phyloP scores from a whole-genome alignment of 768 basidiomycete genomes.

The Chiua virens region DNA sequence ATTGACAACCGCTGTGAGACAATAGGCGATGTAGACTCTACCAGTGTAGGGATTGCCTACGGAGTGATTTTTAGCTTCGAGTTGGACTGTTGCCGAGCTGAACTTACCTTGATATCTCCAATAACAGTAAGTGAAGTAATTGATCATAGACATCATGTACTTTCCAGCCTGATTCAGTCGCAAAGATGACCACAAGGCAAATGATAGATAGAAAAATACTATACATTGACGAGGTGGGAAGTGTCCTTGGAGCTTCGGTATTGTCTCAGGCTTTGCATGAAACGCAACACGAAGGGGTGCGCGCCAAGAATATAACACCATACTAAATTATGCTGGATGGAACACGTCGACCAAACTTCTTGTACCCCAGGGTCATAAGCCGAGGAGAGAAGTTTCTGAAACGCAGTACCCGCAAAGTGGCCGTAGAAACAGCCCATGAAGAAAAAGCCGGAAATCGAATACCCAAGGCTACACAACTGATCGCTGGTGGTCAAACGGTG shows the following conservation, averaged over 20 bases:
- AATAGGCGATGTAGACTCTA: slow-evolving; percentile 63
- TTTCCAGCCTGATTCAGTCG: slow-evolving; percentile 68
- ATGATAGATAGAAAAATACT: slow-evolving; percentile 18
- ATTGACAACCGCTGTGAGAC: slow-evolving; percentile 59
- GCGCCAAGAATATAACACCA: slow-evolving; percentile 55
- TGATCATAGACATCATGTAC: slow-evolving; percentile 65
- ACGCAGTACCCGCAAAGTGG: background rate
- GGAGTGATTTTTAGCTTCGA: background rate
- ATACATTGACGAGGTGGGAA: slow-evolving; percentile 87
- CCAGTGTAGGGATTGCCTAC: slow-evolving; percentile 37
- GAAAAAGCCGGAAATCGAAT: slow-evolving; percentile 70
- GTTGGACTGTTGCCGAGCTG: background rate
- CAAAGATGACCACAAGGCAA: background rate
- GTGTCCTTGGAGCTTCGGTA: slow-evolving; percentile 71
- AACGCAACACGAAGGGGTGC: slow-evolving; percentile 73
- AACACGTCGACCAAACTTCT: slow-evolving; percentile 42
- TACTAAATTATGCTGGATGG: slow-evolving; percentile 54
- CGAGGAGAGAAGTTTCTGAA: background rate
- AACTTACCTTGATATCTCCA: slow-evolving; percentile 67
- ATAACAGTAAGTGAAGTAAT: slow-evolving; percentile 47
- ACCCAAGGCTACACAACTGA: slow-evolving; percentile 78
- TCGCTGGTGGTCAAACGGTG: slow-evolving; percentile 47
- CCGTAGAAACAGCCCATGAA: slow-evolving; percentile 75
- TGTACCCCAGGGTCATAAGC: slow-evolving; percentile 38
- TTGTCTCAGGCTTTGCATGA: slow-evolving; percentile 86